These are phyloP conservation scores for Hevea brasiliensis DNA, from an alignment of 345 rosid species.

Conservation along the genomic window DNA sequence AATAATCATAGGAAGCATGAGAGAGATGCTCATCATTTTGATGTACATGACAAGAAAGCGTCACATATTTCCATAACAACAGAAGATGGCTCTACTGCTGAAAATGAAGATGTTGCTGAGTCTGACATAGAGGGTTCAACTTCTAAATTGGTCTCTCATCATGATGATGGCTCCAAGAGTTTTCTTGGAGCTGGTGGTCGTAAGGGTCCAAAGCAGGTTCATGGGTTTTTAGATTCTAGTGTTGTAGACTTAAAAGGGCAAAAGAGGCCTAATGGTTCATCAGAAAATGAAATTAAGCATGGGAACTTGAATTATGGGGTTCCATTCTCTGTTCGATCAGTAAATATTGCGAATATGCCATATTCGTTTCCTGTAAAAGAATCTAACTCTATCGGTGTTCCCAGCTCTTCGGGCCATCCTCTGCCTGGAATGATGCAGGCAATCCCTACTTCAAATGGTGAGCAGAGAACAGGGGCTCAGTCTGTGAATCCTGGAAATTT, in stretches of 20 bases:
- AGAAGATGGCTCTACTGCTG: slow-evolving; percentile 88
- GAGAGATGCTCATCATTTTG: slow-evolving; percentile 48
- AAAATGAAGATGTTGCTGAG: slow-evolving; percentile 94
- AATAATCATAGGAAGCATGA: slow-evolving; percentile 59
- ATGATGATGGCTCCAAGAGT: slow-evolving; percentile 52
- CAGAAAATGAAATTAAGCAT: slow-evolving; percentile 52
- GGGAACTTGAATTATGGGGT: slow-evolving; percentile 47
- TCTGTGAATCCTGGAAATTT: slow-evolving; percentile 54
- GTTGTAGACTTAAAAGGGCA: slow-evolving; percentile 41
- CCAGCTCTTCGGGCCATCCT: slow-evolving; percentile 45
- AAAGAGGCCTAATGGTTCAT: slow-evolving; percentile 42
- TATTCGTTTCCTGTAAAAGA: slow-evolving; percentile 55
- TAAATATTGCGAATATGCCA: slow-evolving; percentile 44
- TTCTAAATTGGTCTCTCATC: slow-evolving; percentile 45
- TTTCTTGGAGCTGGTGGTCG: slow-evolving; percentile 40
- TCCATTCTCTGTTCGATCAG: slow-evolving; percentile 58
- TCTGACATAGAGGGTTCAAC: slow-evolving; percentile 89
- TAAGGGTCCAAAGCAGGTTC: slow-evolving; percentile 50
- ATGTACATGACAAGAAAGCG: slow-evolving; percentile 57
- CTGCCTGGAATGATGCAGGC: slow-evolving; percentile 43
- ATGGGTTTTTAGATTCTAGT: slow-evolving; percentile 46
- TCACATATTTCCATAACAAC: slow-evolving; percentile 73
- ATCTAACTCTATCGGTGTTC: slow-evolving; percentile 43
- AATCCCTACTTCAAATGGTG: slow-evolving; percentile 43
- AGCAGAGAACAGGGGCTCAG: slow-evolving; percentile 39